Base-by-base conservation (phyloP, 345 rosid genomes). In the Camelina sativa region DNA sequence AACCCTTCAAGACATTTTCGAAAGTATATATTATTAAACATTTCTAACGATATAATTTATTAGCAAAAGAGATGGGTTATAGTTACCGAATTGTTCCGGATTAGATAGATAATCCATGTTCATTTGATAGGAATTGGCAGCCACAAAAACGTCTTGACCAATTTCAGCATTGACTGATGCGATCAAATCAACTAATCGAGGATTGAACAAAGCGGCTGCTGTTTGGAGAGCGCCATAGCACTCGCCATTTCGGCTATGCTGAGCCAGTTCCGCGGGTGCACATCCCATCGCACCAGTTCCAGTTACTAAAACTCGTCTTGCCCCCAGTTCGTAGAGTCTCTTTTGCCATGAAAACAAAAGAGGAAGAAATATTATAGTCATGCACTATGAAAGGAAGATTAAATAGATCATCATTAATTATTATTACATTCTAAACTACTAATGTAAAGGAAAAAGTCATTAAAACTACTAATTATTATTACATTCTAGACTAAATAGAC, bases 251-350 rank as follows among this genome's bases (percentile, higher is more conserved):
- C 81, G 82, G 84, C 98, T 75, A 55, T 79, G 83, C 82, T 47
- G 55, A 40, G 96, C 98, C n/a, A 84, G 67, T 40, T 93, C 93
- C 0, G 96, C 95, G 0, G 95, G 96, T 17, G 84, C 96, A 60
- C 98, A 91, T 0, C 97, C 91, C 53, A 91, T 9, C 7, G 98
- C 95, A 59, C 98, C 98, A 0, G 95, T 93, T 2, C 97, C 97
- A 0, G 91, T 87, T 69, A 93, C 96, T 72, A 93, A 53, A 38
- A 89, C 90, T 62, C 96, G 79, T 8, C 91, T 81, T n/a, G 87
- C 91, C 23, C 98, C 97, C 78, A 94, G 41, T 65, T 87, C 84
- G 20, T 91, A 74, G n/a, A 84, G 59, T 68, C 78, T 91, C 96
- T 91, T 80, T 76, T 75, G 62, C n/a, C 28, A 34, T 19, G 11